Conservation (phyloP, 1,139 yeast species). For the Blastobotrys apis region DNA sequence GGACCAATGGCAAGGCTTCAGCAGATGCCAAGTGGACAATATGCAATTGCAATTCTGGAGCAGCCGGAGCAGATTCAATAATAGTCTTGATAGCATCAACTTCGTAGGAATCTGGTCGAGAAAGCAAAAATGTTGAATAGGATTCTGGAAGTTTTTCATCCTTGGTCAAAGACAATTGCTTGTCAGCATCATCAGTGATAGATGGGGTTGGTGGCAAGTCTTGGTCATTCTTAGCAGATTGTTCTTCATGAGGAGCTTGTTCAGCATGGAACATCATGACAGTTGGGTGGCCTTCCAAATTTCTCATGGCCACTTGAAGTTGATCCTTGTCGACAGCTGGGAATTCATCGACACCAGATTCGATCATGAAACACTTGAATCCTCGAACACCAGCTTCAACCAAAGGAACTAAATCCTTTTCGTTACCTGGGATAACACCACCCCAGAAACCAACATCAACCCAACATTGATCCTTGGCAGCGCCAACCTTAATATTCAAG, state of each 20-base stretch:
- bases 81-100: constrained; percentile 74
- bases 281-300: constrained; percentile 58
- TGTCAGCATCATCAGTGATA: constrained; percentile 12
- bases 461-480: constrained; percentile 82
- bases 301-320: constrained; percentile 60
- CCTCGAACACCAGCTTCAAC: constrained; percentile 85
- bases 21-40: constrained; percentile 87
- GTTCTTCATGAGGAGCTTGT: constrained; percentile 32
- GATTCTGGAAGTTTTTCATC: constrained; percentile 25
- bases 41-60: constrained; percentile 70
- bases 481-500: constrained; percentile 65
- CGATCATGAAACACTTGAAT: constrained; percentile 85
- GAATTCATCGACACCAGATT: constrained; percentile 91
- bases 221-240: constrained; percentile 4
- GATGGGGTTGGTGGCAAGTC: constrained; percentile 6
- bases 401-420: constrained; percentile 61
- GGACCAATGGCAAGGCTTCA: constrained; percentile 64
- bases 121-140: constrained; percentile 70
- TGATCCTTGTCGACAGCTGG: constrained; percentile 68
- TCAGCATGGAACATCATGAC: constrained; percentile 92
- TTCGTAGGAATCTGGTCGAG: constrained; percentile 86
- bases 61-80: constrained; percentile 53
- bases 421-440: constrained; percentile 77
- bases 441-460: constrained; percentile 97
- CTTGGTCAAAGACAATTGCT: constrained; percentile 5